phyloP scores from a whole-genome alignment of 768 basidiomycete species.

The Leucosporidium creatinivorum region DNA sequence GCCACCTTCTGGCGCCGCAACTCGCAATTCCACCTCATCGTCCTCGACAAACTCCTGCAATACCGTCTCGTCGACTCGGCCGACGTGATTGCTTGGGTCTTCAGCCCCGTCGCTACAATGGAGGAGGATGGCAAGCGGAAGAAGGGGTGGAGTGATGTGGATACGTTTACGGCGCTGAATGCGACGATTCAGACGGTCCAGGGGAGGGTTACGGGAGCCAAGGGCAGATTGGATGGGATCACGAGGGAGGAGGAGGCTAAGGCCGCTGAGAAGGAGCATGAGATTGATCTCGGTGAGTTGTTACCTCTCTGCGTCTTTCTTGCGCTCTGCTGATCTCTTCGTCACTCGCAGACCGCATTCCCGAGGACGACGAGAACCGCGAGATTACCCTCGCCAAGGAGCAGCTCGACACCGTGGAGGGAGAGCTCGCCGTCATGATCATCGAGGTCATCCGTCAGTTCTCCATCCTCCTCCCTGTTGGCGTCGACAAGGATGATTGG shows the following conservation, averaged over 20 bases:
- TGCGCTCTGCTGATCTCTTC: conserved; percentile 21
- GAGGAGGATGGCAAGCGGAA: background rate
- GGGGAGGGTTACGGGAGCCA: conserved; percentile 71
- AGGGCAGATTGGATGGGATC: conserved; percentile 62
- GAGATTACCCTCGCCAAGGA: conserved; percentile 9
- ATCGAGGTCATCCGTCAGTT: conserved; percentile 70
- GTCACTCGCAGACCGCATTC: conserved; percentile 53
- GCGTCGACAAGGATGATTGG: conserved; percentile 66
- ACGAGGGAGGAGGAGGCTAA: conserved; percentile 84
- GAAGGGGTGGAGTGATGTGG: conserved; percentile 46
- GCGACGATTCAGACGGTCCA: conserved; percentile 83
- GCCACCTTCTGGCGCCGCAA: conserved; percentile 76
- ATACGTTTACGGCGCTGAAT: conserved; percentile 73
- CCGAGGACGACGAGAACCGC: conserved; percentile 10
- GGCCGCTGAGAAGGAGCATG: conserved; percentile 62
- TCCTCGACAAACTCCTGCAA: conserved; percentile 96
- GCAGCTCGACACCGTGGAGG: conserved; percentile 50
- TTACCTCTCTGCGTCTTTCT: conserved; percentile 43
- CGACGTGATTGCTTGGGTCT: conserved; percentile 59
- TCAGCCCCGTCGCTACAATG: background rate
- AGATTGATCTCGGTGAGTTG: conserved; percentile 61
- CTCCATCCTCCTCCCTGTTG: conserved; percentile 58
- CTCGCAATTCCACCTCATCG: conserved; percentile 79
- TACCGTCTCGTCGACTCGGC: conserved; percentile 94
- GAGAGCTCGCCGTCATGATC: conserved; percentile 68